Base-by-base conservation (phyloP, 495 filamentous ascomycete genomes). In the Talaromyces trachyspermus region DNA sequence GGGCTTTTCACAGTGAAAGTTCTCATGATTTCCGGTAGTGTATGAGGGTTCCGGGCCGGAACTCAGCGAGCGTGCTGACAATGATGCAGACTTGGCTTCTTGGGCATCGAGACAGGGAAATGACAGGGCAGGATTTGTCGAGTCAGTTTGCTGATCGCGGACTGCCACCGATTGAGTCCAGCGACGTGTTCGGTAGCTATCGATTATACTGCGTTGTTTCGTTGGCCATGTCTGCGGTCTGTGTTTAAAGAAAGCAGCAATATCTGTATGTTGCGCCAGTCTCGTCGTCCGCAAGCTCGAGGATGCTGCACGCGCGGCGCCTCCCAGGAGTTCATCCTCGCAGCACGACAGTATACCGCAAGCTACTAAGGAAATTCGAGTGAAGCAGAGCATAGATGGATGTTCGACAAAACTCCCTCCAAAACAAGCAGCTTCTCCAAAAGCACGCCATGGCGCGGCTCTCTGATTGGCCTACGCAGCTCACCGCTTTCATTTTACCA, bases 91-190 rank as follows among this genome's bases (percentile, higher is more conserved):
- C 55, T 84, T 82, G 2, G 81, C 80, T 58, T 99, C 92, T 48
- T 90, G 79, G 9, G 84, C 87, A 60, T 99, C 92, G 9, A 99
- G 83, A 59, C 92, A 99, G 4, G 92, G 92, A 56, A 99, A 99
- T 14, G 85, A 80, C 69, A 98, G 84, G 38, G 89, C 86, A 2
- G 92, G 89, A 57, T 97, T 98, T 14, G 89, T 87, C 1, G 79
- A 77, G 45, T 72, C 70, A 12, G 14, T 15, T 27, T 33, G 46
- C 5, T 49, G 22, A 5, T 40, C 33, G 12, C 19, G 44, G 12
- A 12, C 29, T 2, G 30, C 19, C 2, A 19, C 44, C 7, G 32
- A 36, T 9, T 46, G 44, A 15, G 30, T 33, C 20, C 44, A 17
- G 12, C 44, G 44, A 35, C 44, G 44, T 15, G 44, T 18, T 15